Evolutionary conservation across 1,139 yeast genomes (phyloP).

Genomic region (Candida buenavistaensis): DNA sequence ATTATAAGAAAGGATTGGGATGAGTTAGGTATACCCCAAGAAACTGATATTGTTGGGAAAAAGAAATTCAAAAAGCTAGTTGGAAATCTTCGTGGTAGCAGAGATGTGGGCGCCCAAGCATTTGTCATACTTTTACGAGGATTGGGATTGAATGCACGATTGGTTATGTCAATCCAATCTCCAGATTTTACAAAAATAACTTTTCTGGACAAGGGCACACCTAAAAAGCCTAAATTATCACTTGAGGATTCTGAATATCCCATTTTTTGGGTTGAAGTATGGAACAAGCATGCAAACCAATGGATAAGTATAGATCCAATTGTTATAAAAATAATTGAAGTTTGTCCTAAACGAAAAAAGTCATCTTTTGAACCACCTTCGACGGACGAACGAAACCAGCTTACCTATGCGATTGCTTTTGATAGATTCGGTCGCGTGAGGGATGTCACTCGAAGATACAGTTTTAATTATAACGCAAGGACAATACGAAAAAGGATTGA

Average conservation of each 20-base stretch:
- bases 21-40: constrained; percentile 38
- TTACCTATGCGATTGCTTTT: constrained; percentile 76
- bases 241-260: constrained; percentile 53
- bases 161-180: constrained; percentile 83
- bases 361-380: constrained; percentile 78
- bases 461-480: constrained; percentile 69
- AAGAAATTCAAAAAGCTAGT: constrained; percentile 43
- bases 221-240: constrained; percentile 1
- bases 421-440: constrained; percentile 64
- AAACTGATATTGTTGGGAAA: constrained; percentile 28
- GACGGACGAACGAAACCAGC: constrained; percentile 55
- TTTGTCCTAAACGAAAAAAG: constrained; percentile 53
- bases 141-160: constrained; percentile 68
- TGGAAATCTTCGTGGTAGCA: constrained; percentile 57
- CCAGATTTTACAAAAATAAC: constrained; percentile 67
- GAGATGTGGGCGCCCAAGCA: constrained; percentile 86
- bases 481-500: constrained; percentile 70
- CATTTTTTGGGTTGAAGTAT: constrained; percentile 90
- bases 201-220: constrained; percentile 8
- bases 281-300: constrained; percentile 69
- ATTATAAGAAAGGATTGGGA: constrained; percentile 59
- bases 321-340: constrained; percentile 63
- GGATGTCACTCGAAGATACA: constrained; percentile 86
- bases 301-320: constrained; percentile 91
- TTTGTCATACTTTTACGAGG: constrained; percentile 76